Evolutionary conservation across 2,329 filamentous ascomycete species (phyloP).

Genomic region (Esteya vermicola): DNA sequence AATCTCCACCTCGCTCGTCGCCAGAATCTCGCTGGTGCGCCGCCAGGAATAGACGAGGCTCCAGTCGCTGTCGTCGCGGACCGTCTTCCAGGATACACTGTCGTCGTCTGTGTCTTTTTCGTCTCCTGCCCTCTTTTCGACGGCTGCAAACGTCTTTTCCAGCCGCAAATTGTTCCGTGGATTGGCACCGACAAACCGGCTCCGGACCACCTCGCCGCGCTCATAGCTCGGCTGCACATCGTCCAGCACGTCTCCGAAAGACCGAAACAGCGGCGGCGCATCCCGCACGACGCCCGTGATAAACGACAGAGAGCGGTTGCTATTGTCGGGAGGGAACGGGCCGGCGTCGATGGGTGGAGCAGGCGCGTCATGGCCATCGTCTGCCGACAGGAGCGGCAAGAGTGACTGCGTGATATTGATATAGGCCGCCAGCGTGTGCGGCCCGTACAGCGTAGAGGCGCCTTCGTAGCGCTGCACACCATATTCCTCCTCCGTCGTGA

Average conservation of each 20-base stretch:
- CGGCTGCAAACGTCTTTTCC: slow-evolving; percentile 61
- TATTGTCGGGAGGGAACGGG: slow-evolving; percentile 62
- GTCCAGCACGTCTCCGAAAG: slow-evolving; percentile 53
- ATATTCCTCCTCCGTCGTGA: slow-evolving; percentile 31
- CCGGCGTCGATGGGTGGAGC: too few relatives aligned
- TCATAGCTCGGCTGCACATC: slow-evolving; percentile 40
- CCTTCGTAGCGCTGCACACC: slow-evolving; percentile 78
- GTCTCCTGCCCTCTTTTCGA: slow-evolving; percentile 54
- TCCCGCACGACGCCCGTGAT: slow-evolving; percentile 69
- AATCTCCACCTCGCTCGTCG: slow-evolving; percentile 64
- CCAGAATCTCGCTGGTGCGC: slow-evolving; percentile 52
- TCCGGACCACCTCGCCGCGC: slow-evolving; percentile 41
- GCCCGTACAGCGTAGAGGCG: slow-evolving; percentile 76
- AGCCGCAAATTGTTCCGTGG: slow-evolving; percentile 76
- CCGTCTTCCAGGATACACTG: slow-evolving; percentile 40
- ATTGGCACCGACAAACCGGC: slow-evolving; percentile 72
- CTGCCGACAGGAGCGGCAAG: slow-evolving; percentile 34
- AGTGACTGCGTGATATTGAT: slow-evolving; percentile 64
- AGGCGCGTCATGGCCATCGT: slow-evolving; percentile 21
- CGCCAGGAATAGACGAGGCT: slow-evolving; percentile 69
- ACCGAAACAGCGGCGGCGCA: slow-evolving; percentile 44
- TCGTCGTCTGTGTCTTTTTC: background rate
- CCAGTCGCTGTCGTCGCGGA: slow-evolving; percentile 72
- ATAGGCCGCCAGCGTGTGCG: slow-evolving; percentile 71
- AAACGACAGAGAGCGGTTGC: slow-evolving; percentile 59